Evolutionary conservation across 495 filamentous ascomycete genomes (phyloP), one percentile per base, ranked within the genome.

Genomic region (Daldinia vernicosa): DNA sequence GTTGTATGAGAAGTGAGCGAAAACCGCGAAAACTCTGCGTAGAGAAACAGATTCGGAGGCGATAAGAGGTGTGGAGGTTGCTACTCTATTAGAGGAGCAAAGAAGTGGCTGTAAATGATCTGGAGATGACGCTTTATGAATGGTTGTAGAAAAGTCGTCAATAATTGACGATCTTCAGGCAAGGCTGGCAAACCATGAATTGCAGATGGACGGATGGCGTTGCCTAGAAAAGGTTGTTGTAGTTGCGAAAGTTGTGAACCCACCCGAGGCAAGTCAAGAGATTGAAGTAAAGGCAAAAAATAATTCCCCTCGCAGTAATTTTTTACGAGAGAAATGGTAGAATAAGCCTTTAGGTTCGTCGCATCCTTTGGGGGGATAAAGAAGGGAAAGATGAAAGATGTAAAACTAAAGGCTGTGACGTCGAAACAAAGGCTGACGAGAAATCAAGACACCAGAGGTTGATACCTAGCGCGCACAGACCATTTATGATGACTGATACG

Each of bases 401-500:
- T 47, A 30, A n/a, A n/a, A n/a, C n/a, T n/a, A n/a, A 37, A 33
- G 53, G 24, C 35, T 54, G 63, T 61, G 69, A 74, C 64, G 68
- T 71, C 62, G 60, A 32, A 64, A 70, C 60, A 71, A 71, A 71
- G 62, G 56, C 50, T 56, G 67, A 65, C 26, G 33, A 58, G 47
- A 63, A 59, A 35, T 57, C n/a, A 24, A 57, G 32, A 47, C 40
- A 22, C 33, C 11, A 32, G 51, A 57, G 17, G 30, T 19, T 35
- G 53, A 27, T 35, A 17, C 53, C 53, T 56, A 30, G 50, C 17
- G 53, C 19, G 53, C 53, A 33, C 53, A 1, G 53, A 37, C 53
- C 53, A 56, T 4, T 6, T 6, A 35, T 1, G 27, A 27, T 33
- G 53, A 35, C 30, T 56, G 30, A 55, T 47, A n/a, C n/a, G n/a